Evolutionary conservation across 306 rosid genomes (phyloP).

Genomic region (Argentina anserina): DNA sequence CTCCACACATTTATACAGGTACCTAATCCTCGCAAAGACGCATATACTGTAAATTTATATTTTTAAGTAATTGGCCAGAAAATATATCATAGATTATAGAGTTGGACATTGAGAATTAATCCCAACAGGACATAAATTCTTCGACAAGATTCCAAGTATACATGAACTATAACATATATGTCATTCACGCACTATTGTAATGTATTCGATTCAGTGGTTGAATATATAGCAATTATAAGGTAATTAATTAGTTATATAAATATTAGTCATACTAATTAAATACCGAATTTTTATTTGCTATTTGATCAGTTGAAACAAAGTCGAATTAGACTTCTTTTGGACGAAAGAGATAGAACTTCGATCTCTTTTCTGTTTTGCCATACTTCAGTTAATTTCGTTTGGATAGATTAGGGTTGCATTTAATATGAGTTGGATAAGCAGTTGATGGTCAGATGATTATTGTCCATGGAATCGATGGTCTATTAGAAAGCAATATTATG

Average conservation of each 20-base stretch:
- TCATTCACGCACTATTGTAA: too few species aligned
- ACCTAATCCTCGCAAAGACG: too few species aligned
- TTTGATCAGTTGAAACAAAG: neutral
- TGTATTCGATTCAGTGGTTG: too few species aligned
- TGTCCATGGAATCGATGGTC: neutral
- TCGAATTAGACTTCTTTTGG: neutral
- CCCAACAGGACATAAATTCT: conserved; percentile 1
- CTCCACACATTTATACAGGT: too few species aligned
- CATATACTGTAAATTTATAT: too few species aligned
- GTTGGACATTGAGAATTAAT: neutral
- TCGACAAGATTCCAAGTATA: conserved; percentile 7
- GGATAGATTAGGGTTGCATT: conserved; percentile 12
- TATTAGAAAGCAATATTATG: conserved; percentile 2
- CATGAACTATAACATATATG: conserved; percentile 22
- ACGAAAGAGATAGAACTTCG: neutral
- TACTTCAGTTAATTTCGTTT: neutral
- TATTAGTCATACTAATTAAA: neutral
- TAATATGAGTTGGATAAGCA: neutral
- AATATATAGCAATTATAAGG: neutral
- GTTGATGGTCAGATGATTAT: conserved; percentile 3
- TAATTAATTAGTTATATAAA: neutral
- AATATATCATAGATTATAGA: too few species aligned
- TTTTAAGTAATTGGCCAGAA: too few species aligned
- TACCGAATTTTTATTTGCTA: neutral
- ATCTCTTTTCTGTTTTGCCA: neutral